Evolutionary conservation across 2,329 filamentous ascomycete species (phyloP).

Genomic region (Colletotrichum sp.): DNA sequence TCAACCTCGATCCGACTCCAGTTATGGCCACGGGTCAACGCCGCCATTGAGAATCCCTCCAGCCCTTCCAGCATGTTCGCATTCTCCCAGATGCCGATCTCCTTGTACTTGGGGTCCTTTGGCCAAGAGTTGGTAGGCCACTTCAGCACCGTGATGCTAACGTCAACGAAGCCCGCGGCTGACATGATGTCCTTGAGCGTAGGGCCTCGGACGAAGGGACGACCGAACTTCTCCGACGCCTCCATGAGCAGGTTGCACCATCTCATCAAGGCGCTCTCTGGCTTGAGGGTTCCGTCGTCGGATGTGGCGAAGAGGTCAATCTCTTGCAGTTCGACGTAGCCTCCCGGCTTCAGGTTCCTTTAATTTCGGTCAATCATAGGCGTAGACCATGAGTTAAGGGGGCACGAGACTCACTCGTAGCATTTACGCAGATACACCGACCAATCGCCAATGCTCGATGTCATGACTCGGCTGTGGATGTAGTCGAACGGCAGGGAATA

Average conservation of each 20-base stretch:
- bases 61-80: neutral
- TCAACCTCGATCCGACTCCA: constrained; percentile 26
- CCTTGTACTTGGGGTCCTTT: constrained; percentile 53
- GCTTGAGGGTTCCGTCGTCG: neutral
- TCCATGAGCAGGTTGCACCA: constrained; percentile 31
- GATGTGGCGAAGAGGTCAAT: neutral
- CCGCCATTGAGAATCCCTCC: neutral
- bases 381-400: neutral
- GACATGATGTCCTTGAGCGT: constrained; percentile 41
- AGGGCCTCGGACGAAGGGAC: constrained; percentile 40
- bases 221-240: constrained; percentile 30
- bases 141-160: constrained; percentile 51
- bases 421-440: neutral
- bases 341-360: neutral
- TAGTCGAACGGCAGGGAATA: neutral
- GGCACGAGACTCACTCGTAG: neutral
- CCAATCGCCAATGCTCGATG: neutral
- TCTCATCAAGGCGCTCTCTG: constrained; percentile 25
- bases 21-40: constrained; percentile 7
- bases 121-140: constrained; percentile 59
- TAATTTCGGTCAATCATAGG: neutral
- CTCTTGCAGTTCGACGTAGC: neutral
- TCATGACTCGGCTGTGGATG: neutral
- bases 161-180: constrained; percentile 52
- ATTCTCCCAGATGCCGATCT: constrained; percentile 43